Base-by-base conservation (phyloP, 257 asterid genomes). In the Scutellaria barbata region DNA sequence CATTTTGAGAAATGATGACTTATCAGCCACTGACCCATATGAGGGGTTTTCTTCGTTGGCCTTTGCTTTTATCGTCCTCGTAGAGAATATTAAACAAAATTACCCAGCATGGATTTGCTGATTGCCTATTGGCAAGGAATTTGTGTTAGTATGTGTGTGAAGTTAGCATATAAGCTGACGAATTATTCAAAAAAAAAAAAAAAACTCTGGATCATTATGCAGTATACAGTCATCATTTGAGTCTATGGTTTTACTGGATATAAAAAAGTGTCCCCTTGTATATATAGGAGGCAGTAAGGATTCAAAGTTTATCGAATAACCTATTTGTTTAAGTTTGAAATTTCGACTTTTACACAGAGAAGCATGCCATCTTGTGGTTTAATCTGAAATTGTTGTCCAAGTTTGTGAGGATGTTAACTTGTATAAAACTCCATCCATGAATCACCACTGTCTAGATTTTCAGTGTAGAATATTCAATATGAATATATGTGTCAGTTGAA, bases 1-100 rank as follows among this genome's bases (percentile, higher is more conserved):
- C 56, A 69, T 25, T 50, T 70, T 40, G 57, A 64, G 50, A 40
- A 18, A 47, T 65, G 4, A 30, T 30, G 0, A 2, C 4, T 30
- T 56, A 64, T 50, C n/a, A 8, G 71, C 8, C 53, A 50, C 42
- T 58, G 67, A 46, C 33, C 45, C 47, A 40, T 56, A 7, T 17
- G 56, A 57, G 55, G 68, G 8, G 53, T 42, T 58, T 66, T 45
- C 48, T 53, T 43, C 4, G 3, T 20, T 16, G 7, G 42, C 17
- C 10, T 13, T 3, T 30, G 35, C 3, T 30, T 30, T 30, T 30
- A 30, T 30, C 35, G 3, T 4, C 4, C 35, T 30, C 35, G 2
- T 22, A 9, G 22, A 46, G 59, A 64, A 20, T 50, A 47, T 66
- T 66, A 33, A 37, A 52, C 45, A 50, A 6, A 13, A 20, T 35